phyloP scores from a whole-genome alignment of 2,329 filamentous ascomycete genomes.

The Aureobasidium lini region DNA sequence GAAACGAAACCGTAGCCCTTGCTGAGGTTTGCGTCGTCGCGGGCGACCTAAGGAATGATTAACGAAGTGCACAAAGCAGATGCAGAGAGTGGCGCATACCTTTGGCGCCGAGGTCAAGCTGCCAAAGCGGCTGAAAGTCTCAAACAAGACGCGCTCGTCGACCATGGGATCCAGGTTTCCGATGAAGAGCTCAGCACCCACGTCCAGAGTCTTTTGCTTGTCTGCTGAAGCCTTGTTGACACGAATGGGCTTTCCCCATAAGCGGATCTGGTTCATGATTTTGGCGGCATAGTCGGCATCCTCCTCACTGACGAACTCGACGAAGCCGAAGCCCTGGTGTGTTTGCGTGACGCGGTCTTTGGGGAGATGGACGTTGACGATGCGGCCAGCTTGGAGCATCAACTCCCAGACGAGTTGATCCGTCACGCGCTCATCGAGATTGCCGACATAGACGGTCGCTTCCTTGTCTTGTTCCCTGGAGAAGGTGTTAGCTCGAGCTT shows the following conservation, averaged over 20 bases:
- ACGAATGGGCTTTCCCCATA: constrained; percentile 89
- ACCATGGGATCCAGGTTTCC: constrained; percentile 93
- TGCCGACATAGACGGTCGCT: constrained; percentile 94
- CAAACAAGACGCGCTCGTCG: constrained; percentile 91
- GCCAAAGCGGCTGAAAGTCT: constrained; percentile 90
- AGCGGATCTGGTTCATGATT: constrained; percentile 90
- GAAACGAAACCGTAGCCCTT: constrained; percentile 97
- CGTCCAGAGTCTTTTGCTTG: constrained; percentile 90
- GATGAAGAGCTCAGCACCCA: constrained; percentile 93
- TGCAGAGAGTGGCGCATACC: constrained; percentile 40
- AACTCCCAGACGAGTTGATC: constrained; percentile 92
- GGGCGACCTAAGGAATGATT: constrained; percentile 48
- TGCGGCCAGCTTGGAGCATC: constrained; percentile 91
- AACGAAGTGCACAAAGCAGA: background rate
- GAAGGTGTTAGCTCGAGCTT: background rate
- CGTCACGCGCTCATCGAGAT: constrained; percentile 92
- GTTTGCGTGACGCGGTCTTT: constrained; percentile 96
- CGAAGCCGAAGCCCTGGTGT: constrained; percentile 97
- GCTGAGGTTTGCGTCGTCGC: constrained; percentile 78
- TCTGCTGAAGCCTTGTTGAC: constrained; percentile 94
- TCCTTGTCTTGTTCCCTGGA: constrained; percentile 93
- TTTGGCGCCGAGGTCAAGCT: constrained; percentile 78
- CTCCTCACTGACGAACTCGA: constrained; percentile 92
- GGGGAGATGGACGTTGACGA: constrained; percentile 95
- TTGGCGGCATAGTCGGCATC: constrained; percentile 95